Evolutionary conservation across 108 stramenopile species (phyloP).

Genomic region (Mediolabrus comicus): DNA sequence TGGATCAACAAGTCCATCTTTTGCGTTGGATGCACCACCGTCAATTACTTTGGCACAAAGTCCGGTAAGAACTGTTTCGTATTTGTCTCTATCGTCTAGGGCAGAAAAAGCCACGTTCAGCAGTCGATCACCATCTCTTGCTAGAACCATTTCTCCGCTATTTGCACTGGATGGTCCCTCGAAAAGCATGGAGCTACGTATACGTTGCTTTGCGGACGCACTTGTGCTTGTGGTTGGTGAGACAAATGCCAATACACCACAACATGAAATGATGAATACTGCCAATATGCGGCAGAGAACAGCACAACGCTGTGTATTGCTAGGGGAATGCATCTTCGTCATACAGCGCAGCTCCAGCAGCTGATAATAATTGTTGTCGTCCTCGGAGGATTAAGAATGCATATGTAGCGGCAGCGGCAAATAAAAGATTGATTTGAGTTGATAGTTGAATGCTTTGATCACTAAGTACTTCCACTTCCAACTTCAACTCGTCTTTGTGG

Average conservation of each 20-base stretch:
- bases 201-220: not conserved
- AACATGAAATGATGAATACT: not conserved
- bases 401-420: no score
- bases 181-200: not conserved
- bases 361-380: no score
- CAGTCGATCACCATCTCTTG: constrained; percentile 18
- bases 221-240: not conserved
- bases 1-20: constrained; percentile 62
- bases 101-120: constrained; percentile 71
- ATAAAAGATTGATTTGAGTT: no score
- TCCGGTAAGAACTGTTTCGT: constrained; percentile 86
- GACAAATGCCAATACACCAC: not conserved
- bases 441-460: no score
- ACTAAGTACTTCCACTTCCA: no score
- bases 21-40: constrained; percentile 34
- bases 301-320: not conserved
- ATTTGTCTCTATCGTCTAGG: constrained; percentile 74
- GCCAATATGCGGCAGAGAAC: not conserved
- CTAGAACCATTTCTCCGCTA: constrained; percentile 13
- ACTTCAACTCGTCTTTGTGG: no score
- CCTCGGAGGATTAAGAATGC: no score
- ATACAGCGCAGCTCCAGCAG: not conserved
- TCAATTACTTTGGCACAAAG: constrained; percentile 83
- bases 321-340: not conserved
- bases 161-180: not conserved